phyloP scores from a whole-genome alignment of 2,329 filamentous ascomycete genomes.

The Ophiocordyceps camponoti-saundersi region DNA sequence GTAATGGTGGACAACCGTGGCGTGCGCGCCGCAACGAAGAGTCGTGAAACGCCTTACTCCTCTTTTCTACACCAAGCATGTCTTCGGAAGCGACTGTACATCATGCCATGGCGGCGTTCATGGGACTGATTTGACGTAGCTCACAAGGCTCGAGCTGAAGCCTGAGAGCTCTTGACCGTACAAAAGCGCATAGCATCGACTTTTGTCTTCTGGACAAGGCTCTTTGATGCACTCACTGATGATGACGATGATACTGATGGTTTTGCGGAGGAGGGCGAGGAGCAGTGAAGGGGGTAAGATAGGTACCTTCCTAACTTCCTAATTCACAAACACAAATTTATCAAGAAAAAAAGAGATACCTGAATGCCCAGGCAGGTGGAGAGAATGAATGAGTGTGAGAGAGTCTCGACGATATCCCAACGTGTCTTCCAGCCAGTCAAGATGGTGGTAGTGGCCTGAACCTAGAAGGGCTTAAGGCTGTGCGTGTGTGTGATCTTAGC shows the following conservation, averaged over 20 bases:
- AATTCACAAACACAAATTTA: neutral
- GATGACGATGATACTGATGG: neutral
- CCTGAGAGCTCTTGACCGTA: constrained; percentile 12
- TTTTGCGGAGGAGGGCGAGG: neutral
- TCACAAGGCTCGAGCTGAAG: neutral
- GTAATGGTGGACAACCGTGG: constrained; percentile 17
- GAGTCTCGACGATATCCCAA: too few relatives aligned
- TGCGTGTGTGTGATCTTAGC: too few relatives aligned
- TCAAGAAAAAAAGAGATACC: neutral
- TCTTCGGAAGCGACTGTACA: constrained; percentile 19
- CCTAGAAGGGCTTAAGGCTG: neutral
- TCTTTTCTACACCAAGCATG: constrained; percentile 12
- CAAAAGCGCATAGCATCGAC: constrained; percentile 1
- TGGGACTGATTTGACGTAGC: constrained; percentile 8
- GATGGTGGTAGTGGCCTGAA: too few relatives aligned
- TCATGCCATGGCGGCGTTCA: constrained; percentile 22
- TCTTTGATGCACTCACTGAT: neutral
- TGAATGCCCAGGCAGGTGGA: neutral
- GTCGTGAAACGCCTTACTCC: constrained; percentile 14
- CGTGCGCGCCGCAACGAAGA: constrained; percentile 22
- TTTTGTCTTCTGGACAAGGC: neutral
- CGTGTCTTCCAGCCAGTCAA: too few relatives aligned
- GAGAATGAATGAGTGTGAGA: too few relatives aligned
- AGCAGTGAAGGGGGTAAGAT: neutral
- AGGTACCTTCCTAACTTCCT: too few relatives aligned